Base-by-base conservation (phyloP, 495 filamentous ascomycete genomes). In the Talaromyces thailandensis region DNA sequence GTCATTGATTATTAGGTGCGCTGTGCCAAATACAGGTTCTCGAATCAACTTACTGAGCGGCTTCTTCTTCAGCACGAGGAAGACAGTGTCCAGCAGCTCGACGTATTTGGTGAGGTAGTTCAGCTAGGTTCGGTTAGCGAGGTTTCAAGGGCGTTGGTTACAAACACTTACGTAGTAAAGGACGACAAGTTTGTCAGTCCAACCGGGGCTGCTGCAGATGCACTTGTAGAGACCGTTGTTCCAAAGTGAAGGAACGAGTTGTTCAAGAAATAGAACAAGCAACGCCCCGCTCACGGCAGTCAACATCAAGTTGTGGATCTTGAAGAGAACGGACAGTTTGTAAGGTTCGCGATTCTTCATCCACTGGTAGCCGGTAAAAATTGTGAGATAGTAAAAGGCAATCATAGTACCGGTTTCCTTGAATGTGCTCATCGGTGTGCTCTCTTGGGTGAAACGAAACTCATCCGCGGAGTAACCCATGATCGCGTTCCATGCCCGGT, bases 251-350 rank as follows among this genome's bases (percentile, higher is more conserved):
- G 88, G 86, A 37, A 90, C 75, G 26, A 93, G 69, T 73, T 92
- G 84, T 73, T 93, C 88, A 66, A 87, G 69, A 69, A 92, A 92
- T 48, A 93, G 79, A 16, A 76, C 80, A 64, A 93, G 75, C 48
- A 93, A 77, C 23, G 82, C 75, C 28, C 70, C 84, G 70, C 86
- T 90, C 68, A 92, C 86, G 58, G 76, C 78, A 16, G 89, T 93
- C 62, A 93, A 77, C 73, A 86, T 83, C 69, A 92, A 85, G 80
- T 93, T 93, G 81, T 93, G 89, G 65, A 92, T 75, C 74, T 90
- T 82, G 77, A 92, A 93, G 61, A 88, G 72, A 8, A 79, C 73
- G 70, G 81, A 84, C 57, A 92, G 72, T 77, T 88, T 85, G 74
- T 88, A 84, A 9, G 89, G 76, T 65, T 82, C 76, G 7, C 87